phyloP scores from a whole-genome alignment of 768 basidiomycete genomes.

The Auricularia auricula-judae region DNA sequence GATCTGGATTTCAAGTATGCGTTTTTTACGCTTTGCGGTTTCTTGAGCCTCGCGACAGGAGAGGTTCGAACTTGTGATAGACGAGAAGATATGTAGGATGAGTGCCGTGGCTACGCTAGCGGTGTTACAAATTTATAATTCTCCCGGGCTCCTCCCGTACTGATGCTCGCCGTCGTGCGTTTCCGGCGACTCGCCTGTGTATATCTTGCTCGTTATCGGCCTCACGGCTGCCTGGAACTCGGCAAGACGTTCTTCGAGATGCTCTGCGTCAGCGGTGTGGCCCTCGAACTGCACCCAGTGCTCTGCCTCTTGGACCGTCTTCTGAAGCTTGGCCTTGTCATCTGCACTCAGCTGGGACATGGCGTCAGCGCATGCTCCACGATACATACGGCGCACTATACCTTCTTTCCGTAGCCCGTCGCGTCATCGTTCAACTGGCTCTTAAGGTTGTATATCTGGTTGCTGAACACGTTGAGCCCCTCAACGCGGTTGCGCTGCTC shows the following conservation, averaged over 20 bases:
- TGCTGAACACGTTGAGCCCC: conserved; percentile 21
- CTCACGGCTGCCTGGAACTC: conserved; percentile 21
- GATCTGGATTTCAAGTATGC: too few species aligned
- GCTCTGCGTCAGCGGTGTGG: conserved; percentile 27
- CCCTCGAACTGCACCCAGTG: conserved; percentile 33
- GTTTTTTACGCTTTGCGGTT: too few species aligned
- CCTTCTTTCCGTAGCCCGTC: conserved; percentile 31
- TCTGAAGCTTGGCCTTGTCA: conserved; percentile 10
- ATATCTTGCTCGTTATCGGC: conserved; percentile 32
- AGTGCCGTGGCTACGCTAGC: too few species aligned
- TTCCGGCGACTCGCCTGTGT: conserved; percentile 3
- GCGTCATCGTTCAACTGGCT: conserved; percentile 30
- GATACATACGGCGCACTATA: conserved; percentile 1
- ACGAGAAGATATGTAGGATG: too few species aligned
- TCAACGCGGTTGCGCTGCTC: conserved; percentile 16
- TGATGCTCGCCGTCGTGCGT: neutral
- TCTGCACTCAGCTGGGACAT: neutral
- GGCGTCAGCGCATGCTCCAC: neutral
- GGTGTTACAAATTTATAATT: neutral
- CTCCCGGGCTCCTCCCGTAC: neutral
- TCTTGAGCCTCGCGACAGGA: too few species aligned
- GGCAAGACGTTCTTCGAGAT: conserved; percentile 32
- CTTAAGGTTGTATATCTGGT: conserved; percentile 29
- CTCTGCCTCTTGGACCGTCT: conserved; percentile 27
- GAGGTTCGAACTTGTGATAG: too few species aligned